Evolutionary conservation across 1,284 basidiomycete species (phyloP), one percentile per base, ranked within the genome.

Genomic region (Porogramme epimiltina): DNA sequence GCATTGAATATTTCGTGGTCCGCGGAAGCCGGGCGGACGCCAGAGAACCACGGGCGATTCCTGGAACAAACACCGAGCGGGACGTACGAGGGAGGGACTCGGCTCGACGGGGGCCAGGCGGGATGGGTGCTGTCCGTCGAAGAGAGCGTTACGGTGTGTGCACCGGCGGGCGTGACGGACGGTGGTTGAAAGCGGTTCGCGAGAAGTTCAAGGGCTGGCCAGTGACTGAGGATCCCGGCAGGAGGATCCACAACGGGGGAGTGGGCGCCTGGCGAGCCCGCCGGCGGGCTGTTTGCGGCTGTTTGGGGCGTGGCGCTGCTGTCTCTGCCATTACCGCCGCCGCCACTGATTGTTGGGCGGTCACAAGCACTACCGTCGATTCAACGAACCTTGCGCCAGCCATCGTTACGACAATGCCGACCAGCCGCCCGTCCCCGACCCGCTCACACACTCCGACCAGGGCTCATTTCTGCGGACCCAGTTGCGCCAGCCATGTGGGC

Each of bases 261-360:
- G 13, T 37, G 42, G 28, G 20, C 23, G 42, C n/a, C n/a, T n/a
- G n/a, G n/a, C n/a, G n/a, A n/a, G n/a, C n/a, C n/a, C 44, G 47
- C 49, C 37, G 23, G 28, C 34, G 16, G n/a, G 16, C 20, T 56
- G 34, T 52, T 56, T 55, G 42, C 5, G 15, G 5, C 1, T 56
- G 25, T 59, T 59, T 55, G 28, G 28, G 3, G 42, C 40, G 54
- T 59, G 54, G 57, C 57, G 57, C 38, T n/a, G n/a, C n/a, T 41
- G 16, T 8, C 42, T 22, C 43, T 41, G 47, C 28, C 28, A 53
- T 44, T 31, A 42, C 52, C 22, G 26, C 47, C 50, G 45, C 39
- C 51, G 53, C 53, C 57, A 53, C 57, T 51, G 54, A 54, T 49
- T 45, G 51, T 51, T 53, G 34, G 34, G 34, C 34, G 34, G 34